Base-by-base conservation (phyloP, 257 asterid species). In the Primulina eburnea region DNA sequence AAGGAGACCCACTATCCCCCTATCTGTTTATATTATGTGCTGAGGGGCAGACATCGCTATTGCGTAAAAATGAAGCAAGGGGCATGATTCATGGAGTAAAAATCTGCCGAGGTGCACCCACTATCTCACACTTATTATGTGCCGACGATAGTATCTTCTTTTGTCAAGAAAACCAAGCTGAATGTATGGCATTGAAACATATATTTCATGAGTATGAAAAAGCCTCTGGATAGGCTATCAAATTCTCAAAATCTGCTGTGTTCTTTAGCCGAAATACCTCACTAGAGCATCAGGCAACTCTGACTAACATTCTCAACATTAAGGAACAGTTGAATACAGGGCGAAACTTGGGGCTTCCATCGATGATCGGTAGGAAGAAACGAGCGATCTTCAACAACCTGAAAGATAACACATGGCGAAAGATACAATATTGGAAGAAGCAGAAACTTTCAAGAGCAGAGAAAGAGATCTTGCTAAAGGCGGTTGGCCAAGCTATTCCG, bases 11-110 rank as follows among this genome's bases (percentile, higher is more conserved):
- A 4, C 20, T 62, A 1, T 62, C 67, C 0, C 67, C 67, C 17
- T 62, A 62, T 30, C 3, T 62, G 14, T 62, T 62, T 6, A 62
- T 60, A 4, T 26, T 60, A 60, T 60, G 64, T 60, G 64, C 64
- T 5, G 37, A 60, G 14, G 64, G 64, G 2, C 67, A 32, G 6
- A 18, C 67, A 8, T 11, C 50, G 4, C 67, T 32, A 28, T 21
- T 61, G 10, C 4, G 28, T 2, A 12, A 30, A n/a, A 16, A 38
- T 30, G 50, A 62, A 14, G 16, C 43, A 10, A 11, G 47, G 0
- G 67, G 67, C 8, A 20, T 8, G 9, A 32, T 62, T 2, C 67
- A 30, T 62, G 67, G 67, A 28, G 11, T 18, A 1, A 33, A 34
- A 34, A 34, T 62, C 17, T 7, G 47, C 30, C 34, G 24, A 16